phyloP scores from a whole-genome alignment of 495 filamentous ascomycete species.

The Aspergillus baeticus region DNA sequence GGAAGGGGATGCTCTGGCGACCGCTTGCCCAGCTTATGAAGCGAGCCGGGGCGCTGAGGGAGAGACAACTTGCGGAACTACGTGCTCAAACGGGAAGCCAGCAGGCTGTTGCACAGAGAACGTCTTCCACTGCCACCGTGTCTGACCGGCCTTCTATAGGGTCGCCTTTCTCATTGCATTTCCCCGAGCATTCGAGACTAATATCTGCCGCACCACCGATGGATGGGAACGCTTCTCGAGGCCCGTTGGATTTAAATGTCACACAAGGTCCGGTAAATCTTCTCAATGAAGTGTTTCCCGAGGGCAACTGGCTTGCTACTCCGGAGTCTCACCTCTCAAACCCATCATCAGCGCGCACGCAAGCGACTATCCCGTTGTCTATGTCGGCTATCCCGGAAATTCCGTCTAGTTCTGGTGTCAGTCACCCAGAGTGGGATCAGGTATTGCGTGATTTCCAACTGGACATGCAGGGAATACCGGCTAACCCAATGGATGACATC shows the following conservation, averaged over 20 bases:
- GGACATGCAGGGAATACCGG: slow-evolving; percentile 34
- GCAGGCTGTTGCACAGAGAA: slow-evolving; percentile 3
- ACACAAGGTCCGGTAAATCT: slow-evolving; percentile 28
- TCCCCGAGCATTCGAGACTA: slow-evolving; percentile 9
- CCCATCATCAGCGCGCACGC: slow-evolving; percentile 3
- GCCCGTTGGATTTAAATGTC: slow-evolving; percentile 29
- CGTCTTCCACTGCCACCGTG: slow-evolving; percentile 13
- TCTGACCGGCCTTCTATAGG: slow-evolving; percentile 5
- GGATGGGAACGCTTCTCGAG: neutral
- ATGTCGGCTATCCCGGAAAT: slow-evolving; percentile 5
- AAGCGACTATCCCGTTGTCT: slow-evolving; percentile 6
- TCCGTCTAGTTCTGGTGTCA: slow-evolving; percentile 18
- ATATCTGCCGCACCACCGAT: neutral
- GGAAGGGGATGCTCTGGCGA: slow-evolving; percentile 68
- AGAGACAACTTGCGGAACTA: slow-evolving; percentile 33
- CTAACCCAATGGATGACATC: slow-evolving; percentile 26
- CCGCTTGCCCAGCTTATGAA: slow-evolving; percentile 71
- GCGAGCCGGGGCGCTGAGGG: slow-evolving; percentile 50
- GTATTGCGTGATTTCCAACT: slow-evolving; percentile 52
- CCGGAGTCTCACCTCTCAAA: slow-evolving; percentile 1
- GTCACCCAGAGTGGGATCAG: slow-evolving; percentile 49
- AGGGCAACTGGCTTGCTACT: slow-evolving; percentile 28
- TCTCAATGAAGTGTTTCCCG: slow-evolving; percentile 32
- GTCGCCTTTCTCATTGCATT: slow-evolving; percentile 10
- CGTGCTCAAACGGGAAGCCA: slow-evolving; percentile 21